Percentiles rank a stretch among this genome's conserved stretches.
These are phyloP conservation scores for Panicum miliaceum DNA, from an alignment of 176 grass and related monocot genomes.

Conservation along the genomic window DNA sequence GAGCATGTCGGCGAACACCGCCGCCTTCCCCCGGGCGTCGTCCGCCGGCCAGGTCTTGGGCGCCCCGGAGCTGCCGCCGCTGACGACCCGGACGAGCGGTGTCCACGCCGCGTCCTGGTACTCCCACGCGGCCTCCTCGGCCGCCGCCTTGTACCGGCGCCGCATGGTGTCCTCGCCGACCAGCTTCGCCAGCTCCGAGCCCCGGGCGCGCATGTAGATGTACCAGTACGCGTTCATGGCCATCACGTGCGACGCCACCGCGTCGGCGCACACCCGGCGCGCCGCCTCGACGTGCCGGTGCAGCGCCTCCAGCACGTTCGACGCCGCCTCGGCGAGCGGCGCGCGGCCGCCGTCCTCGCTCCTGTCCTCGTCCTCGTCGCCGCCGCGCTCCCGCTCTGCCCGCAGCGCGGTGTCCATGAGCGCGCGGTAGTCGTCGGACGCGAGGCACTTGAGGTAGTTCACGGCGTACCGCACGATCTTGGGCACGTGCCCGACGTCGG, in stretches of 20 bases:
- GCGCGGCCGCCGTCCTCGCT: not conserved
- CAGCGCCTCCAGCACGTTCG: slow-evolving; percentile 62
- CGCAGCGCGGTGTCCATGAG: slow-evolving; percentile 56
- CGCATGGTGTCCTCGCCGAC: slow-evolving; percentile 63
- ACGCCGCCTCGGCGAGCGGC: slow-evolving; percentile 41
- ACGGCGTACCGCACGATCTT: slow-evolving; percentile 75
- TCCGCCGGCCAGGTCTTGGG: slow-evolving; percentile 29
- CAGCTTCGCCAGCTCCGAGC: slow-evolving; percentile 58
- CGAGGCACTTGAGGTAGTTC: slow-evolving; percentile 72
- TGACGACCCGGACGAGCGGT: slow-evolving; percentile 41
- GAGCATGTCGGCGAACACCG: slow-evolving; percentile 45
- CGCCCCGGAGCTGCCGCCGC: slow-evolving; percentile 26
- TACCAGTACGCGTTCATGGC: slow-evolving; percentile 85
- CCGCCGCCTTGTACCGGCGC: slow-evolving; percentile 53
- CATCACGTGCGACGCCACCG: slow-evolving; percentile 50
- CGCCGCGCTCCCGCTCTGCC: slow-evolving; percentile 34
- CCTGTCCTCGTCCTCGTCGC: not conserved
- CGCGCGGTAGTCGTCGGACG: slow-evolving; percentile 53
- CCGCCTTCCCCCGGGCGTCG: slow-evolving; percentile 31
- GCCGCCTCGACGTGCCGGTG: slow-evolving; percentile 60
- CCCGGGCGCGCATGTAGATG: slow-evolving; percentile 67
- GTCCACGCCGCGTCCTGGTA: slow-evolving; percentile 65
- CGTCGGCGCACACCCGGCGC: slow-evolving; percentile 38
- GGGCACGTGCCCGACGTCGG: slow-evolving; percentile 43
- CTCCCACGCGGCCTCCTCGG: slow-evolving; percentile 72